Conservation (phyloP, 2,329 filamentous ascomycete genomes). For the Fusarium brevicatenulatum region DNA sequence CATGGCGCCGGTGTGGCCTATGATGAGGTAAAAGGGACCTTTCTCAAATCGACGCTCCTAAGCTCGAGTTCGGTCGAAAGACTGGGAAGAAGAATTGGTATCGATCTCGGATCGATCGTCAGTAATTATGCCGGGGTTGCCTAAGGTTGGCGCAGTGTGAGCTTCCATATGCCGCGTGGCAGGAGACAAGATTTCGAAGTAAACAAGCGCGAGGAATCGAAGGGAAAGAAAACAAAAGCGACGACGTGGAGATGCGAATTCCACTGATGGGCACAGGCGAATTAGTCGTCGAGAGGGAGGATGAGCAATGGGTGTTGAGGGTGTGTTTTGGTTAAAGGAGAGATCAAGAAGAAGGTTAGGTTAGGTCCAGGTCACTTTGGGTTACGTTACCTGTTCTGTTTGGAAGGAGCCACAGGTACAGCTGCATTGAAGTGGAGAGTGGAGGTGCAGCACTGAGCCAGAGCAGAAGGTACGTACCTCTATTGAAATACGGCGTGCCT, state of each 20-base stretch:
- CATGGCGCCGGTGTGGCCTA: constrained; percentile 56
- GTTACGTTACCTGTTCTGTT: constrained; percentile 51
- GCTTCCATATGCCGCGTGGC: constrained; percentile 54
- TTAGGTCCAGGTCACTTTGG: constrained; percentile 41
- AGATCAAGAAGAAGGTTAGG: constrained; percentile 27
- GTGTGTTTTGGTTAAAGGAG: constrained; percentile 44
- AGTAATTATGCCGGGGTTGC: constrained; percentile 40
- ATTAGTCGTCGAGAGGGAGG: constrained; percentile 39
- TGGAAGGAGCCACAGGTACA: constrained; percentile 28
- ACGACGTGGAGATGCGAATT: constrained; percentile 30
- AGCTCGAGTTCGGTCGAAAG: constrained; percentile 32
- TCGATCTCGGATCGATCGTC: constrained; percentile 43
- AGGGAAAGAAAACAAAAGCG: constrained; percentile 25
- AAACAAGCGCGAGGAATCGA: constrained; percentile 36
- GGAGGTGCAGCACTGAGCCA: constrained; percentile 12
- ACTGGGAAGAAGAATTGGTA: constrained; percentile 15
- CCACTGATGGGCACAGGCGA: constrained; percentile 44
- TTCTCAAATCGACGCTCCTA: constrained; percentile 41
- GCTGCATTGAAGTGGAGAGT: constrained; percentile 7
- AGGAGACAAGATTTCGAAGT: constrained; percentile 29
- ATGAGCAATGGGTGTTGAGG: constrained; percentile 34
- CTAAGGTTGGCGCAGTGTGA: constrained; percentile 43
- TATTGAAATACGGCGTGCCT: constrained; percentile 4
- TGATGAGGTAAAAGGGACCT: constrained; percentile 40
- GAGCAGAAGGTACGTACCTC: constrained; percentile 16